These are phyloP conservation scores for Solanum boliviense DNA, from an alignment of 257 asterid species.

Conservation along the genomic window DNA sequence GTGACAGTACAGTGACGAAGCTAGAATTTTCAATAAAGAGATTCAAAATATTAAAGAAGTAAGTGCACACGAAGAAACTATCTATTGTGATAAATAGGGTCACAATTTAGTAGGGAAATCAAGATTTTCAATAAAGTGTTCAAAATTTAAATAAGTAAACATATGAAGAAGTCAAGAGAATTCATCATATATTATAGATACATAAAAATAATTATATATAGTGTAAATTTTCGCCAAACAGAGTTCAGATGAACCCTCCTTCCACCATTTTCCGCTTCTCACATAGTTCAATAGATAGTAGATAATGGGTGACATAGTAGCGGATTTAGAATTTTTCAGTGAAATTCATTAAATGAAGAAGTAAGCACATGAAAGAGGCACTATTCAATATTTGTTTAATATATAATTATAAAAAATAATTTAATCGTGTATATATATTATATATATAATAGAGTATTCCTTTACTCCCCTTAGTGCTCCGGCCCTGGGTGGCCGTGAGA, in stretches of 20 bases:
- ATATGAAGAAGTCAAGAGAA: background rate
- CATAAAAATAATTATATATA: background rate
- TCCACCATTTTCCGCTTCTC: background rate
- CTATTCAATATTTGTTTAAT: background rate
- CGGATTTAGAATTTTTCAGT: background rate
- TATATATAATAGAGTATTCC: background rate
- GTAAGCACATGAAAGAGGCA: background rate
- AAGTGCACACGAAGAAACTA: background rate
- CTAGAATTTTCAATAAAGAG: background rate
- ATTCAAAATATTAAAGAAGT: background rate
- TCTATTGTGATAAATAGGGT: background rate
- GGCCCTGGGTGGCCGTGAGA: background rate
- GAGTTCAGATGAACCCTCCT: background rate
- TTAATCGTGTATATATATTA: background rate
- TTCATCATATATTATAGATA: background rate
- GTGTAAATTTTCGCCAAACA: background rate
- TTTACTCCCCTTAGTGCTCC: background rate
- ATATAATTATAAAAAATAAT: background rate
- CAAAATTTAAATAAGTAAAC: background rate
- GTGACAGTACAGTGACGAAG: fast-evolving
- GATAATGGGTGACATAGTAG: background rate
- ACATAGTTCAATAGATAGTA: background rate
- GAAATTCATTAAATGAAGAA: background rate
- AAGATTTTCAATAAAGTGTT: background rate
- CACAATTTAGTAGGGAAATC: background rate